These are phyloP conservation scores for Diddensiella transvaalensis DNA, from an alignment of 805 yeast genomes.

Conservation along the genomic window DNA sequence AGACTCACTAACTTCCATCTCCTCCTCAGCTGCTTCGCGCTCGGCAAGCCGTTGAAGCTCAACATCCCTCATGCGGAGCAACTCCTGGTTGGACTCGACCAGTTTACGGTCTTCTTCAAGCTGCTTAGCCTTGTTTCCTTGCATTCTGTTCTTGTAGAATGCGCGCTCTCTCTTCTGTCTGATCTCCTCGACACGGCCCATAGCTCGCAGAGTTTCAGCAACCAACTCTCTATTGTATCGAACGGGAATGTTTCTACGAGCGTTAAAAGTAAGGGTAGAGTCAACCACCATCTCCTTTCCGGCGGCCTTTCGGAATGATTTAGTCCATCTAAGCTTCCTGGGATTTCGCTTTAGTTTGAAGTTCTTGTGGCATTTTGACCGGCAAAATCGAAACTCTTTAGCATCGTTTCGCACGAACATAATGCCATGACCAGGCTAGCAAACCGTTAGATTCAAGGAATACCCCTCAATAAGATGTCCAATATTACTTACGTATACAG, in stretches of 20 bases:
- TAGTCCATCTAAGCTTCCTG: slow-evolving; percentile 96
- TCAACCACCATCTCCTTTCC: slow-evolving; percentile 98
- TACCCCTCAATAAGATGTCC: neutral
- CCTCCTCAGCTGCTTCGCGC: slow-evolving; percentile 43
- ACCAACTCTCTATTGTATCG: slow-evolving; percentile 96
- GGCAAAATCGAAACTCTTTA: slow-evolving; percentile 94
- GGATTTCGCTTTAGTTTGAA: slow-evolving; percentile 99
- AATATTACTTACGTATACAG: slow-evolving; percentile 55
- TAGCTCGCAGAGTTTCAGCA: slow-evolving; percentile 87
- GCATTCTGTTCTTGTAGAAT: slow-evolving; percentile 99
- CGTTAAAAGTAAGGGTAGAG: slow-evolving; percentile 91
- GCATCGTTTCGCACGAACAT: slow-evolving; percentile 98
- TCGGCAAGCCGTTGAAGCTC: slow-evolving; percentile 77
- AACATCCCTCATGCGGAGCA: slow-evolving; percentile 89
- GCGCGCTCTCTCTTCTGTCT: slow-evolving; percentile 96
- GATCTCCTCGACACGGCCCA: slow-evolving; percentile 94
- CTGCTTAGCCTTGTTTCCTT: slow-evolving; percentile 87
- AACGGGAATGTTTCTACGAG: slow-evolving; percentile 96
- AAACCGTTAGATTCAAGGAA: slow-evolving; percentile 1
- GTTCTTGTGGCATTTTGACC: slow-evolving; percentile 95
- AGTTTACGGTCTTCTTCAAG: slow-evolving; percentile 82
- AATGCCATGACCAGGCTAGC: slow-evolving; percentile 79
- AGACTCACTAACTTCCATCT: slow-evolving; percentile 37
- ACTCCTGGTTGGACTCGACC: slow-evolving; percentile 83
- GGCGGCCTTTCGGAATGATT: slow-evolving; percentile 98